These are phyloP conservation scores for Coffea humblotiana DNA, from an alignment of 305 asterid species.

Conservation along the genomic window DNA sequence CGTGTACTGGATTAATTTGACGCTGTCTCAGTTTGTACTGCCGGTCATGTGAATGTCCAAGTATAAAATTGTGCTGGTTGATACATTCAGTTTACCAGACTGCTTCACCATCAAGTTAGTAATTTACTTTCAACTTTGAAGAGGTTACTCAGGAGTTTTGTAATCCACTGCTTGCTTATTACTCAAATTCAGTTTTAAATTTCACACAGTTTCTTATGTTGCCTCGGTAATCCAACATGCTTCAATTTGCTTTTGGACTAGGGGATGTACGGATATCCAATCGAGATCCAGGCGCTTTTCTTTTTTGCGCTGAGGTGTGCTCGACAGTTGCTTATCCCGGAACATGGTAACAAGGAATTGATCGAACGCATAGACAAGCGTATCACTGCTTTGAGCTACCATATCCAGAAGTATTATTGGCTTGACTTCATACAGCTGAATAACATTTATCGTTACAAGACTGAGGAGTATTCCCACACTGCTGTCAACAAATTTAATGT, in stretches of 20 bases:
- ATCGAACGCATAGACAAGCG: slow-evolving; percentile 59
- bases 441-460: slow-evolving; percentile 65
- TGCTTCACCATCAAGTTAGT: neutral
- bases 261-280: slow-evolving; percentile 69
- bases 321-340: slow-evolving; percentile 49
- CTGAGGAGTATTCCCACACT: slow-evolving; percentile 69
- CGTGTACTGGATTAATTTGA: neutral
- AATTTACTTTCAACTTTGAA: neutral
- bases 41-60: neutral
- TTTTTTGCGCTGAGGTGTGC: slow-evolving; percentile 69
- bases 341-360: slow-evolving; percentile 49
- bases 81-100: neutral
- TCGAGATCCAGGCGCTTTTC: slow-evolving; percentile 71
- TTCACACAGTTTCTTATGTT: neutral
- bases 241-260: slow-evolving; percentile 11
- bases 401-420: slow-evolving; percentile 63
- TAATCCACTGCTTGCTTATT: neutral
- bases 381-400: slow-evolving; percentile 56
- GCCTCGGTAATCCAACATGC: neutral
- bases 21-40: neutral
- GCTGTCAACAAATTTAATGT: slow-evolving; percentile 74
- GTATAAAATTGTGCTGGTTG: neutral
- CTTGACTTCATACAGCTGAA: slow-evolving; percentile 66
- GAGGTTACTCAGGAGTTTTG: neutral
- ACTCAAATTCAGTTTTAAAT: neutral